Percentiles rank a stretch among this genome's conserved stretches.
Conservation (phyloP, 805 yeast species). For the Barnettozyma sucrosica region DNA sequence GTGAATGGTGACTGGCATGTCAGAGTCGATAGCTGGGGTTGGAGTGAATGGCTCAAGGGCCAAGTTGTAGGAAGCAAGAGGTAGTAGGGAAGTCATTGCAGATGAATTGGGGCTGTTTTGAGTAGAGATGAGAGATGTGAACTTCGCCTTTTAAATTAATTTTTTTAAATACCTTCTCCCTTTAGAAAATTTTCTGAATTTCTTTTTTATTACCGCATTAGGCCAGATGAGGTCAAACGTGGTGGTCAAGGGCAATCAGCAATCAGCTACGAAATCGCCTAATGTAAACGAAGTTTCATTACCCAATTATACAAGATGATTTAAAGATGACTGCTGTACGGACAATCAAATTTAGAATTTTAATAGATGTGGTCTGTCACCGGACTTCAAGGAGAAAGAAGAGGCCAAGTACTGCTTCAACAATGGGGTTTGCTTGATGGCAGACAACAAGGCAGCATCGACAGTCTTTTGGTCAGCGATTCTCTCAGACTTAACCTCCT, state of each 20-base stretch:
- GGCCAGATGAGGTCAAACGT: constrained; percentile 14
- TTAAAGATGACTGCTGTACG: constrained; percentile 4
- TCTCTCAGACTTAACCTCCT: constrained; percentile 90
- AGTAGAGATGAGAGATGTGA: constrained; percentile 4
- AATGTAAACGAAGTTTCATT: constrained; percentile 3
- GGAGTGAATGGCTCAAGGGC: constrained; percentile 85
- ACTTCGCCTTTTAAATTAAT: neutral
- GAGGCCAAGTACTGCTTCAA: constrained; percentile 95
- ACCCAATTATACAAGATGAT: constrained; percentile 5
- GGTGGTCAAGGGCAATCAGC: neutral
- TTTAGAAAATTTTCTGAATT: constrained; percentile 6
- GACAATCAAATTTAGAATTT: constrained; percentile 61
- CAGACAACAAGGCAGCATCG: constrained; percentile 87
- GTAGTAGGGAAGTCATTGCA: constrained; percentile 65
- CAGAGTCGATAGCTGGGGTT: constrained; percentile 78
- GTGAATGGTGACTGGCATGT: constrained; percentile 84
- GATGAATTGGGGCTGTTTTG: neutral
- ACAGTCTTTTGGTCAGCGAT: constrained; percentile 94
- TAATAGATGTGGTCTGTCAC: constrained; percentile 98
- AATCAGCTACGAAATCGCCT: neutral
- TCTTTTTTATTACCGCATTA: constrained; percentile 20
- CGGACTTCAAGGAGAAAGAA: constrained; percentile 93
- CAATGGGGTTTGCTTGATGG: constrained; percentile 95
- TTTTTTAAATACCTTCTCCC: neutral
- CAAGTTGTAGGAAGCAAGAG: constrained; percentile 81